Evolutionary conservation across 2,329 filamentous ascomycete genomes (phyloP).

Genomic region (Remersonia thermophila): DNA sequence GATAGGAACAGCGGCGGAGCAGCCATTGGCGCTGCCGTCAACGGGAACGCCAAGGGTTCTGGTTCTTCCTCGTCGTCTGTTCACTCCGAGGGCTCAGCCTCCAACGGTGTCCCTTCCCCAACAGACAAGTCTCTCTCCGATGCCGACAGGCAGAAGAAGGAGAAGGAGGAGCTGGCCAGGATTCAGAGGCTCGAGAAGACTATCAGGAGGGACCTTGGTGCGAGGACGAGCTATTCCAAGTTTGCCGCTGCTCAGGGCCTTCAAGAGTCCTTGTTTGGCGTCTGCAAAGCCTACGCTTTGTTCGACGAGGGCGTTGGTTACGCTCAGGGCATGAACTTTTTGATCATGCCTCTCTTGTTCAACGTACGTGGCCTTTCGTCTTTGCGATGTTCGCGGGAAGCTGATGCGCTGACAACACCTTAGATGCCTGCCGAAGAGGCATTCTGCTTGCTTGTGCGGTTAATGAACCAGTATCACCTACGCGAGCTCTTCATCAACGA

Average conservation of each 20-base stretch:
- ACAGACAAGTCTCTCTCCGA: slow-evolving; percentile 48
- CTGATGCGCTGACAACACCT: slow-evolving; percentile 4
- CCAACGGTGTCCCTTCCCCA: slow-evolving; percentile 45
- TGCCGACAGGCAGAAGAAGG: slow-evolving; percentile 62
- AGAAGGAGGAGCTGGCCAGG: slow-evolving; percentile 62
- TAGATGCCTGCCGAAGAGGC: slow-evolving; percentile 96
- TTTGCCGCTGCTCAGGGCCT: slow-evolving; percentile 83
- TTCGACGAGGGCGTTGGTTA: slow-evolving; percentile 94
- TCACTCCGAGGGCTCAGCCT: slow-evolving; percentile 62
- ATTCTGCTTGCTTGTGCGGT: slow-evolving; percentile 78
- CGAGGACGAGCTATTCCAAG: slow-evolving; percentile 91
- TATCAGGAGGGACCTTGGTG: slow-evolving; percentile 82
- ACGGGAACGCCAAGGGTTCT: slow-evolving; percentile 50
- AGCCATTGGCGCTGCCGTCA: slow-evolving; percentile 39
- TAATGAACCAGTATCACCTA: slow-evolving; percentile 95
- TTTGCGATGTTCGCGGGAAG: background rate
- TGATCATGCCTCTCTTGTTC: slow-evolving; percentile 91
- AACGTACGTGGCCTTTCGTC: slow-evolving; percentile 47
- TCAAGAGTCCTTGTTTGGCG: slow-evolving; percentile 85
- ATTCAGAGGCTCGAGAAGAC: slow-evolving; percentile 78
- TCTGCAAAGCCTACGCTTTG: slow-evolving; percentile 94
- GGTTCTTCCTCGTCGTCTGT: slow-evolving; percentile 75
- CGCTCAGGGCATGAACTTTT: slow-evolving; percentile 97
- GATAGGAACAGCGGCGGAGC: slow-evolving; percentile 7
- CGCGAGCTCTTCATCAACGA: slow-evolving; percentile 89